These are phyloP conservation scores for Colletotrichum musicola DNA, from an alignment of 2,329 filamentous ascomycete genomes.

Conservation along the genomic window DNA sequence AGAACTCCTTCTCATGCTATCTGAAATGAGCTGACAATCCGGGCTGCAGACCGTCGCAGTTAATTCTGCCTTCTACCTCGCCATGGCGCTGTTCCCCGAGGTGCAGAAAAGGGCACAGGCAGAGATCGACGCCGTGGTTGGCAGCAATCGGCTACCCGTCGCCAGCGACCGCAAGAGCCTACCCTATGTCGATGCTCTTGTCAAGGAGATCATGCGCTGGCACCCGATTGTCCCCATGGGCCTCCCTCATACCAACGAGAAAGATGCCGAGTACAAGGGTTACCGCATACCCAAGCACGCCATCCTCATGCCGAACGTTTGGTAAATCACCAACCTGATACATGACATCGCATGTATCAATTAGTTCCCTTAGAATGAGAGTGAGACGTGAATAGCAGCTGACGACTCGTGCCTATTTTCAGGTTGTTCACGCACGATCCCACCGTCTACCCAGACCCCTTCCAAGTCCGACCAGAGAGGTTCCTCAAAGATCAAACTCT, in stretches of 20 bases:
- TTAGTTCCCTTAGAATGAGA: too few relatives aligned
- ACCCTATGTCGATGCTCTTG: slow-evolving; percentile 65
- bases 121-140: slow-evolving; percentile 66
- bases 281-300: slow-evolving; percentile 32
- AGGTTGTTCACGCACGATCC: slow-evolving; percentile 69
- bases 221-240: slow-evolving; percentile 62
- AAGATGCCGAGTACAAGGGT: slow-evolving; percentile 19
- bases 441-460: slow-evolving; percentile 53
- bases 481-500: not conserved
- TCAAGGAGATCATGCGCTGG: slow-evolving; percentile 70
- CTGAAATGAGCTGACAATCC: too few relatives aligned
- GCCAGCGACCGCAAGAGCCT: slow-evolving; percentile 62
- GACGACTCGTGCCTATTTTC: too few relatives aligned
- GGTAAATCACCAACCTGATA: slow-evolving; percentile 28
- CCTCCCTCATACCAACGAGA: slow-evolving; percentile 52
- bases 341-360: too few relatives aligned
- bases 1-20: too few relatives aligned
- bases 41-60: slow-evolving; percentile 43
- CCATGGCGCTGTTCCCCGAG: slow-evolving; percentile 61
- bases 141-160: slow-evolving; percentile 58
- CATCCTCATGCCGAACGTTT: slow-evolving; percentile 42
- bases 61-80: slow-evolving; percentile 58
- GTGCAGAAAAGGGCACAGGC: slow-evolving; percentile 60
- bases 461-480: slow-evolving; percentile 37
- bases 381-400: too few relatives aligned